Evolutionary conservation across 495 filamentous ascomycete species (phyloP), one percentile per base, ranked within the genome.

Genomic region (Xanthoparmelia taractica): DNA sequence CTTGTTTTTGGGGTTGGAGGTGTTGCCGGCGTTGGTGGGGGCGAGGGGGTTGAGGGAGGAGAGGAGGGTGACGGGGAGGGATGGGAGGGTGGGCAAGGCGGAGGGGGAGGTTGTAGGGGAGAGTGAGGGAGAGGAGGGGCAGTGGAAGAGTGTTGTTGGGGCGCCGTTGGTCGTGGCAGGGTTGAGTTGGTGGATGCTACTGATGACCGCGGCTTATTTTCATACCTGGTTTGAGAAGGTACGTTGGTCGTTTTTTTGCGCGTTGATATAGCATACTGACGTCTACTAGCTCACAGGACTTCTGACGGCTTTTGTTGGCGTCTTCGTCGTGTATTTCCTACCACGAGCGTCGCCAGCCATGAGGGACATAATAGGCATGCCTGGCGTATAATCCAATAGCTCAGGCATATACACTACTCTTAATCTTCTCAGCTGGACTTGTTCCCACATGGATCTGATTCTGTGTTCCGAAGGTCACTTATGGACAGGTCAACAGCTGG

Each of bases 141-240:
- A 79, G 84, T 71, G 82, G 69, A 50, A 71, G 84, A 66, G 70
- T 86, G 68, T 71, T 73, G 71, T 72, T 82, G 72, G 60, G 76
- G 70, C 31, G 1, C 54, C 54, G 31, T 31, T 59, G 67, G 69
- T 63, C n/a, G 75, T 81, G 56, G 69, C 73, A 23, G 84, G 75
- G 8, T 67, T 96, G 70, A 87, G 84, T 64, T 86, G 84, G 82
- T 97, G 91, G 88, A 54, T 54, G 50, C 29, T 54, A 29, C 79
- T 97, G 57, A 98, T 98, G 94, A 98, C 94, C 48, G 91, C 92
- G 15, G 88, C 91, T 52, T 97, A 92, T 78, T 98, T 98, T 64
- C 94, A 98, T 73, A 97, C 94, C 7, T 97, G 93, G 94, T 85
- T 92, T 71, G 94, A 98, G 77, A 97, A 97, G 87, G 90, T 91